Conservation (phyloP, 139 green algal species). For the Gonium pectorale region DNA sequence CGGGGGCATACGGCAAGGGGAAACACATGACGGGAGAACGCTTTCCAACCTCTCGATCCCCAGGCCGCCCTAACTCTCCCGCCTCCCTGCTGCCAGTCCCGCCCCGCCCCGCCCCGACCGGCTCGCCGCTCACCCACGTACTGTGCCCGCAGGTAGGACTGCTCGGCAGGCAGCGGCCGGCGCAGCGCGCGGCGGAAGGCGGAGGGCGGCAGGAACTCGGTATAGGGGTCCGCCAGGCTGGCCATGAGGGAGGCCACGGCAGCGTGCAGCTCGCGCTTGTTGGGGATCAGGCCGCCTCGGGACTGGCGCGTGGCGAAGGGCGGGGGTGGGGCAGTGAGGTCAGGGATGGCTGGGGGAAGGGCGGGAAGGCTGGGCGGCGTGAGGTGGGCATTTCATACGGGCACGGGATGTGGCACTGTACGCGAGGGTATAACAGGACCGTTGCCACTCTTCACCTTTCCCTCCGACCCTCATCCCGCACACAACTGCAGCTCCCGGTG, state of each 20-base stretch:
- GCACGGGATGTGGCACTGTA: too few species aligned
- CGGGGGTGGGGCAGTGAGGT: not conserved
- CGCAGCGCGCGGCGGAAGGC: slow-evolving; percentile 58
- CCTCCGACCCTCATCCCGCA: slow-evolving; percentile 12
- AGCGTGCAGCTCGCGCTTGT: slow-evolving; percentile 54
- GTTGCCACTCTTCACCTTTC: not conserved
- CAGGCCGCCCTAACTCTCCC: not conserved
- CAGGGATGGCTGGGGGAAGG: not conserved
- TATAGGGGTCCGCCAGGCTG: slow-evolving; percentile 58
- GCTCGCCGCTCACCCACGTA: slow-evolving; percentile 55
- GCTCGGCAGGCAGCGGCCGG: slow-evolving; percentile 60
- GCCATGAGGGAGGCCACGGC: slow-evolving; percentile 59
- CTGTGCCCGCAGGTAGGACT: slow-evolving; percentile 69
- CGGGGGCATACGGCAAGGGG: too few species aligned
- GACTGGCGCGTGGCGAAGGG: not conserved
- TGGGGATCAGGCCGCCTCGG: slow-evolving; percentile 47
- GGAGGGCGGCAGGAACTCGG: slow-evolving; percentile 63
- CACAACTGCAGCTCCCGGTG: too few species aligned
- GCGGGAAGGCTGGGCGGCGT: not conserved
- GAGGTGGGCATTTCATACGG: too few species aligned
- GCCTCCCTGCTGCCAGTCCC: not conserved
- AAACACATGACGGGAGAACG: too few species aligned
- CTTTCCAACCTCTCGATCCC: too few species aligned
- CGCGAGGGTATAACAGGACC: too few species aligned
- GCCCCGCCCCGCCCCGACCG: not conserved